Evolutionary conservation across 2,329 filamentous ascomycete genomes (phyloP).

Genomic region (Blumeria graminis): DNA sequence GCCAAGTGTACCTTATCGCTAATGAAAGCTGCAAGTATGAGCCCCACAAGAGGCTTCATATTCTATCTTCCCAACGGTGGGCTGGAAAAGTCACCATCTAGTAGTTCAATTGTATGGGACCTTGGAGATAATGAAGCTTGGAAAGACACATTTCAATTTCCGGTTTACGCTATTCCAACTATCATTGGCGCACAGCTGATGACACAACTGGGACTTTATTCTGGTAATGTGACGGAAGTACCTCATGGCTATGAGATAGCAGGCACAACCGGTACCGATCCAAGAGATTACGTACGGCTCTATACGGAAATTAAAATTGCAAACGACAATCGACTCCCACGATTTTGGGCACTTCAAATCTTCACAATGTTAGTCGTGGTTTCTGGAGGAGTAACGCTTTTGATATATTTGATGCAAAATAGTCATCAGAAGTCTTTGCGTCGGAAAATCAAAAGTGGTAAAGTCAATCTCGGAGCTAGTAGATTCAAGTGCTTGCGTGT

Average conservation of each 20-base stretch:
- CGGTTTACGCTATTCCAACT: slow-evolving; percentile 62
- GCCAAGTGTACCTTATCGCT: slow-evolving; percentile 49
- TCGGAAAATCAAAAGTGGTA: too few relatives aligned
- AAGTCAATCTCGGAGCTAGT: too few relatives aligned
- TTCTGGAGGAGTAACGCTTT: too few relatives aligned
- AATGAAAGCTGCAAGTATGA: slow-evolving; percentile 32
- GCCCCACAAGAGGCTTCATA: slow-evolving; percentile 36
- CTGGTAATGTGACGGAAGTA: slow-evolving; percentile 41
- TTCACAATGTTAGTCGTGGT: too few relatives aligned
- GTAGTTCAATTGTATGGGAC: slow-evolving; percentile 42
- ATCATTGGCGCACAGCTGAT: slow-evolving; percentile 43
- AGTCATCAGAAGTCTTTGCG: too few relatives aligned
- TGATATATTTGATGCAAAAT: too few relatives aligned
- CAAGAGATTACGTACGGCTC: slow-evolving; percentile 33
- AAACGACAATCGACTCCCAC: slow-evolving; percentile 29
- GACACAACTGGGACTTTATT: slow-evolving; percentile 48
- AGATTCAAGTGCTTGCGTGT: too few relatives aligned
- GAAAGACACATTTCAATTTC: slow-evolving; percentile 46
- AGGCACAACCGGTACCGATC: slow-evolving; percentile 27
- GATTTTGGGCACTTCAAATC: slow-evolving; percentile 49
- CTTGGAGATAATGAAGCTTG: slow-evolving; percentile 46
- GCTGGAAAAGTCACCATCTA: slow-evolving; percentile 36
- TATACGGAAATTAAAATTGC: slow-evolving; percentile 29
- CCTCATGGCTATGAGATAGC: slow-evolving; percentile 33
- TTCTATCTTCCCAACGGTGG: slow-evolving; percentile 35